A percentile compares a stretch with the other conserved stretches of the same genome.
Evolutionary conservation across 2,329 filamentous ascomycete species (phyloP).

Genomic region (Aspergillaceae sp.): DNA sequence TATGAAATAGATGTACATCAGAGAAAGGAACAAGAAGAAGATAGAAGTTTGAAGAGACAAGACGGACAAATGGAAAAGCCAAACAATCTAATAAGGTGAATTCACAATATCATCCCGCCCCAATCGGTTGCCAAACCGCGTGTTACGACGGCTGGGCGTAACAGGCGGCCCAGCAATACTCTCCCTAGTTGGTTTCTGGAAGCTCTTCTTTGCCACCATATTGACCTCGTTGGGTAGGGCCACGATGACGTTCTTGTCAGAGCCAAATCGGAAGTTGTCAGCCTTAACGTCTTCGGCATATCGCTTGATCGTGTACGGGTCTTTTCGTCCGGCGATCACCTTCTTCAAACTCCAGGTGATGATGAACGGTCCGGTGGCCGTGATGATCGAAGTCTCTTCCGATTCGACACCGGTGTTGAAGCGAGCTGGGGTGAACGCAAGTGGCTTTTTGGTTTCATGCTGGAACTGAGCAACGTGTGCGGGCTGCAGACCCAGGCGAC

Average conservation of each 20-base stretch:
- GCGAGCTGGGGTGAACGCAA: slow-evolving; percentile 81
- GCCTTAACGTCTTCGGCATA: slow-evolving; percentile 94
- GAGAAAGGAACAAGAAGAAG: no score
- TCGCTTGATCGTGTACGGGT: slow-evolving; percentile 92
- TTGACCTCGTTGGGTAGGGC: slow-evolving; percentile 95
- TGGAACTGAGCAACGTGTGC: slow-evolving; percentile 95
- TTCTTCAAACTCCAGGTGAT: slow-evolving; percentile 95
- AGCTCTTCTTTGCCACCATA: slow-evolving; percentile 80
- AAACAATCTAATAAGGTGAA: slow-evolving; percentile 46
- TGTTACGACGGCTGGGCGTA: slow-evolving; percentile 36
- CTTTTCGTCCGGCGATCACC: slow-evolving; percentile 68
- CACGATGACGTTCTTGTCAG: slow-evolving; percentile 96
- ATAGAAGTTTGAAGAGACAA: slow-evolving; percentile 1
- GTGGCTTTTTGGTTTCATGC: slow-evolving; percentile 80
- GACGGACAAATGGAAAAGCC: slow-evolving; percentile 9
- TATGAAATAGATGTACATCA: no score
- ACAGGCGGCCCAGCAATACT: slow-evolving; percentile 63
- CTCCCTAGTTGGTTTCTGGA: slow-evolving; percentile 84
- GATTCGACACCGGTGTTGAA: slow-evolving; percentile 83
- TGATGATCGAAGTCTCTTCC: slow-evolving; percentile 89
- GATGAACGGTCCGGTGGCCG: slow-evolving; percentile 91
- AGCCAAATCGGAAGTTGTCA: slow-evolving; percentile 96
- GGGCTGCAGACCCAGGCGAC: slow-evolving; percentile 78
- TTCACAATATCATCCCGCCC: slow-evolving; percentile 79
- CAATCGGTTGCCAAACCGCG: slow-evolving; percentile 39